Base-by-base conservation (phyloP, 1,284 basidiomycete species). In the Ganoderma meredithae region DNA sequence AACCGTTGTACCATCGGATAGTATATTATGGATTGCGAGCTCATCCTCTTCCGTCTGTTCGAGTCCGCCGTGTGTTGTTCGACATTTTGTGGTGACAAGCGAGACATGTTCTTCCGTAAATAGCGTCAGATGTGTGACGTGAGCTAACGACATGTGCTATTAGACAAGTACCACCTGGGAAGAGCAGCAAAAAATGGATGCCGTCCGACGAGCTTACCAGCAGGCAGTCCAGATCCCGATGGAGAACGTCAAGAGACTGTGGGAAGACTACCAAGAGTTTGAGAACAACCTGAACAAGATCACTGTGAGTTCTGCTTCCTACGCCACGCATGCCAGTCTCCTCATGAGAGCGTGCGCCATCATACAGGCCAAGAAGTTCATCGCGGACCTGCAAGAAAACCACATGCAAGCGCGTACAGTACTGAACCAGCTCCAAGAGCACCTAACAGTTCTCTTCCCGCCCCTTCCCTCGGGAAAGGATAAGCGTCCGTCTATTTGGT, bases 391-490 rank as follows among this genome's bases (percentile, higher is more conserved):
- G 74, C 97, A 95, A 65, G 92, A 88, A 0, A 87, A 90, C 3
- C 93, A 96, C 79, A 98, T 98, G 95, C 96, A 97, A 75, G 97
- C 97, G 1, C 91, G 96, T 33, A 92, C 94, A 0, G 93, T 94
- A 0, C 86, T 97, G 40, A 92, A 94, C 68, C 95, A 97, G 76
- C 84, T 99, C 39, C 90, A 91, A 70, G 89, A 88, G 66, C 90
- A 95, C 68, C 84, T 93, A 39, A 86, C 85, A 7, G 81, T 85
- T 0, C 80, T 96, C 9, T 90, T 89, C 67, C 87, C 88, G 41
- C 82, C 88, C 1, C 78, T 83, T n/a, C 80, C 84, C 8, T 77
- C 83, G 7, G 79, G 83, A 8, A 78, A 78, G 19, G 77, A 81
- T 60, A 74, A 73, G 60, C 79, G 81, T 36, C 82, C 83, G 27